phyloP scores from a whole-genome alignment of 306 rosid genomes.

The Rosa lucieae region DNA sequence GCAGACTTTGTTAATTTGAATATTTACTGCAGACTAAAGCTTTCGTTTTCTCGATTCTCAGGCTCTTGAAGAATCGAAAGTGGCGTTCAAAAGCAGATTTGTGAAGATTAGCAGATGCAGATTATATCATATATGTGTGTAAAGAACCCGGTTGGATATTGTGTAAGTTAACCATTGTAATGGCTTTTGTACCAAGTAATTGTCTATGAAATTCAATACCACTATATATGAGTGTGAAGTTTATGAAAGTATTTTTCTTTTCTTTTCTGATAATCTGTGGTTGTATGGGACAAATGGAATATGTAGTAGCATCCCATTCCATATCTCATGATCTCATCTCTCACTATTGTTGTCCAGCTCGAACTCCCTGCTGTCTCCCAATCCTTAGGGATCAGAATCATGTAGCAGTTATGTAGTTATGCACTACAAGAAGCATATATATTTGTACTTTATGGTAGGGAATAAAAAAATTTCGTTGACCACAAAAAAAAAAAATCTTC shows the following conservation, averaged over 20 bases:
- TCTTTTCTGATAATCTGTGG: not conserved
- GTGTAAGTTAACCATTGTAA: not conserved
- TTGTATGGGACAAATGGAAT: slow-evolving; percentile 2
- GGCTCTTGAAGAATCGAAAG: slow-evolving; percentile 42
- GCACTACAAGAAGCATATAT: not conserved
- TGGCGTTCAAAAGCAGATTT: slow-evolving; percentile 18
- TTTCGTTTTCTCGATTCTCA: slow-evolving; percentile 18
- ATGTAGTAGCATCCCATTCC: not conserved
- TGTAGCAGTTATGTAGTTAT: not conserved
- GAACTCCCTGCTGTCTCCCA: not conserved
- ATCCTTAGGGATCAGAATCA: not conserved
- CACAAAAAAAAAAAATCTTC: not conserved
- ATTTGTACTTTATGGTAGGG: not conserved
- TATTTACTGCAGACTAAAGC: not conserved
- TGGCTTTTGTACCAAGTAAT: slow-evolving; percentile 2
- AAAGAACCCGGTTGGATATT: slow-evolving; percentile 16
- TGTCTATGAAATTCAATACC: slow-evolving; percentile 4
- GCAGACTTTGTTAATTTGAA: not conserved
- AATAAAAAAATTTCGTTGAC: not conserved
- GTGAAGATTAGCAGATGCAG: slow-evolving; percentile 19
- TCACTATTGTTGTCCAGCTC: not conserved
- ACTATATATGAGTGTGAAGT: not conserved
- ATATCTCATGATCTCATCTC: not conserved
- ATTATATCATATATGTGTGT: slow-evolving; percentile 2
- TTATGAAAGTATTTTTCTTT: not conserved